These are phyloP conservation scores for Kodamaea kakaduensis DNA, from an alignment of 805 yeast species.

Conservation along the genomic window DNA sequence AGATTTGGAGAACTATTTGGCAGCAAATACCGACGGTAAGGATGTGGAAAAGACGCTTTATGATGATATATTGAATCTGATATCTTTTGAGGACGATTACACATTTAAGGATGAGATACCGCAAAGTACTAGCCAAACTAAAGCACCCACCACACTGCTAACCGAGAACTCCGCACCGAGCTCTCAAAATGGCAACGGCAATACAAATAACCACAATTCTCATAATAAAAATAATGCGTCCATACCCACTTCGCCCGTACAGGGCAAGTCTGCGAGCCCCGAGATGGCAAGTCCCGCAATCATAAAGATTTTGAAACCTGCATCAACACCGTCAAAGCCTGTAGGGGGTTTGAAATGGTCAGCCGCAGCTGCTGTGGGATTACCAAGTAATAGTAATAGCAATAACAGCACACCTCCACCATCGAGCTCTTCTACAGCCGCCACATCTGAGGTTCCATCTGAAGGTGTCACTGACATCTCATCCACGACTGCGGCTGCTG, in stretches of 20 bases:
- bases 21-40: slow-evolving; percentile 37
- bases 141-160: slow-evolving; percentile 3
- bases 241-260: slow-evolving; percentile 11
- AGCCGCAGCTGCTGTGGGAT: slow-evolving; percentile 47
- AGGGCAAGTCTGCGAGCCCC: slow-evolving; percentile 14
- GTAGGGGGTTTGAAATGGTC: slow-evolving; percentile 55
- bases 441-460: slow-evolving; percentile 10
- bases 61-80: slow-evolving; percentile 36
- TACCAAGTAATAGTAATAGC: slow-evolving; percentile 13
- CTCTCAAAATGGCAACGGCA: background rate
- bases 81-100: slow-evolving; percentile 12
- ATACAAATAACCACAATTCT: slow-evolving; percentile 1
- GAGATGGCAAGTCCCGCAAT: slow-evolving; percentile 38
- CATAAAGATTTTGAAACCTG: slow-evolving; percentile 48
- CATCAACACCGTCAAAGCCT: slow-evolving; percentile 51
- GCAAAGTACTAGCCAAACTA: slow-evolving; percentile 1
- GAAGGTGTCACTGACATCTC: slow-evolving; percentile 6
- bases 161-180: background rate
- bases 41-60: slow-evolving; percentile 37
- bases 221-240: background rate
- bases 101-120: slow-evolving; percentile 13
- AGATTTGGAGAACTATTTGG: slow-evolving; percentile 36
- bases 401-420: slow-evolving; percentile 4
- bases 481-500: slow-evolving; percentile 4
- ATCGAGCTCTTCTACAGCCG: slow-evolving; percentile 1